A percentile compares a stretch with the other conserved stretches of the same genome.
Evolutionary conservation across 495 filamentous ascomycete species (phyloP).

Genomic region (Copromyces sp.): DNA sequence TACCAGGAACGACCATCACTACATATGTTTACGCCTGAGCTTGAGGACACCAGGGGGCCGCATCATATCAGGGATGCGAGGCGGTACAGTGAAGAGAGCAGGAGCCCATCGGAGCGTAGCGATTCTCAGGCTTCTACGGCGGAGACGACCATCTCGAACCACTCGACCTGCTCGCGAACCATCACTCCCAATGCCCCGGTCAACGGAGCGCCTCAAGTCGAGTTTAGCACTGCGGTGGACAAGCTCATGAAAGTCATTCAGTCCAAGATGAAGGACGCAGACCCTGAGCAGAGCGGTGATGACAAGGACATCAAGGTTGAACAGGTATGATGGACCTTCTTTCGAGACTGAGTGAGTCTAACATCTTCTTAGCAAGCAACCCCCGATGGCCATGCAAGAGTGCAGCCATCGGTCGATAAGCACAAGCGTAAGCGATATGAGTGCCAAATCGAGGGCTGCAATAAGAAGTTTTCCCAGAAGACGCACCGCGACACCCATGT

Average conservation of each 20-base stretch:
- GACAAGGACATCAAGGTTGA: slow-evolving; percentile 3
- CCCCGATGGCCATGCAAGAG: background rate
- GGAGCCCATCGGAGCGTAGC: slow-evolving; percentile 29
- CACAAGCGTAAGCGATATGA: slow-evolving; percentile 54
- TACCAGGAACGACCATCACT: slow-evolving; percentile 21
- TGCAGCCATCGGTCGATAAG: background rate
- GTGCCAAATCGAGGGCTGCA: slow-evolving; percentile 66
- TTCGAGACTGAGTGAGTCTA: background rate
- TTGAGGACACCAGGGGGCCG: background rate
- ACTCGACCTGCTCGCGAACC: slow-evolving; percentile 12
- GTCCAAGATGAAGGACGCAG: slow-evolving; percentile 36
- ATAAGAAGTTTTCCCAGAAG: slow-evolving; percentile 81
- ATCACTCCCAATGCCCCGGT: slow-evolving; percentile 18
- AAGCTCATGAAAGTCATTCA: slow-evolving; percentile 91
- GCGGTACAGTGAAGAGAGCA: slow-evolving; percentile 14
- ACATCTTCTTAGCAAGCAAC: background rate
- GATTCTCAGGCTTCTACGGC: slow-evolving; percentile 19
- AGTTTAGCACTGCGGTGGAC: slow-evolving; percentile 77
- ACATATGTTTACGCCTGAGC: slow-evolving; percentile 9
- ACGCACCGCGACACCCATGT: slow-evolving; percentile 90
- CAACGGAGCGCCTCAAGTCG: slow-evolving; percentile 27
- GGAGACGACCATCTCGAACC: slow-evolving; percentile 4
- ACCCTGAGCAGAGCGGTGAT: background rate
- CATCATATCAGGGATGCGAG: slow-evolving; percentile 9
- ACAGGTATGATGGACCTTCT: slow-evolving; percentile 2